These are phyloP conservation scores for Chimonanthus salicifolius DNA, from an alignment of 164 flowering plant species.

Conservation along the genomic window DNA sequence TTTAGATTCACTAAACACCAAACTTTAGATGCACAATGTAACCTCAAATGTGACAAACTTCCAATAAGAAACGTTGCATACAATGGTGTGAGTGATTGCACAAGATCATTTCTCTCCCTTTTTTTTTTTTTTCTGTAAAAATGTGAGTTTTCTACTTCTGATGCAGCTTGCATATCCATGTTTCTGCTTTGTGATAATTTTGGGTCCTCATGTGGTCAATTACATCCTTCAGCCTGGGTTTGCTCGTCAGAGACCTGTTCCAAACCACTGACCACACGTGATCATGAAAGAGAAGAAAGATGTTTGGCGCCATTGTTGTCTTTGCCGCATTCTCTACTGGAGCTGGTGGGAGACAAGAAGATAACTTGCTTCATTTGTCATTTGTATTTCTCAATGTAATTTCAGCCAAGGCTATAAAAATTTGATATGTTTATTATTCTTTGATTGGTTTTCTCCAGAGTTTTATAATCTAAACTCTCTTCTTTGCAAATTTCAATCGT, in stretches of 20 bases:
- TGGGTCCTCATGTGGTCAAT: constrained; percentile 46
- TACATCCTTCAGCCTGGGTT: constrained; percentile 75
- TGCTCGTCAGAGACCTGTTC: constrained; percentile 50
- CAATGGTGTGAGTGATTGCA: not conserved
- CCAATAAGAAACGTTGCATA: not conserved
- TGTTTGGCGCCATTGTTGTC: not conserved
- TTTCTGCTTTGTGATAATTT: constrained; percentile 58
- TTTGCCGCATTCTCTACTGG: constrained; percentile 12
- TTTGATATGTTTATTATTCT: not conserved
- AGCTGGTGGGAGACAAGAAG: constrained; percentile 10
- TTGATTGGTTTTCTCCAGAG: not conserved
- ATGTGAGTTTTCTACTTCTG: constrained; percentile 26
- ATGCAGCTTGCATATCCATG: constrained; percentile 66
- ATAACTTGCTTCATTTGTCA: no score
- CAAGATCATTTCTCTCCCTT: not conserved
- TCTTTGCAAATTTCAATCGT: not conserved
- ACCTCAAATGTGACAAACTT: not conserved
- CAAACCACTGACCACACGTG: constrained; percentile 14
- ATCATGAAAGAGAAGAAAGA: not conserved
- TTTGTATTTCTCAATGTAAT: not conserved
- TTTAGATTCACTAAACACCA: no score
- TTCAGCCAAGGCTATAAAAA: not conserved
- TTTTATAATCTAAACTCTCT: not conserved
- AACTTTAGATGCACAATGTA: not conserved
- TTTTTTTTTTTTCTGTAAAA: not conserved